phyloP scores from a whole-genome alignment of 2,329 filamentous ascomycete genomes.

The Tolypocladium sp. region DNA sequence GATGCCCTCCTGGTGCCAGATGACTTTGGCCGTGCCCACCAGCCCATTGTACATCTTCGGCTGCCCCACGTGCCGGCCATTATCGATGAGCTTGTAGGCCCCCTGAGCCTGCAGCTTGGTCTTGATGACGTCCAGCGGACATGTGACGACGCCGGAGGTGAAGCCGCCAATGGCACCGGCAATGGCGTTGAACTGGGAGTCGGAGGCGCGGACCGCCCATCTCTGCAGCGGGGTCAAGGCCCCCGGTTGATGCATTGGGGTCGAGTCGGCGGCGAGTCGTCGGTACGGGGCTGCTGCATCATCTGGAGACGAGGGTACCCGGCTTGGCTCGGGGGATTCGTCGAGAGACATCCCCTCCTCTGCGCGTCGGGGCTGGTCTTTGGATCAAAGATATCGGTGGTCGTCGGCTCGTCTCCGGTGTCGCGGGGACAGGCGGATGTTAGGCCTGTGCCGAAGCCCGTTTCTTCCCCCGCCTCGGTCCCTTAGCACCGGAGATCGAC shows the following conservation, averaged over 20 bases:
- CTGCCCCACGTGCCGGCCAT: conserved; percentile 38
- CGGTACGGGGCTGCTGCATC: conserved; percentile 26
- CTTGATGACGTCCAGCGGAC: conserved; percentile 97
- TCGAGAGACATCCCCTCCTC: conserved; percentile 41
- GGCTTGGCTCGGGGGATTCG: conserved; percentile 27
- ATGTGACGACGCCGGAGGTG: conserved; percentile 88
- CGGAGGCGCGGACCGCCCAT: conserved; percentile 47
- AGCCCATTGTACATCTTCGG: conserved; percentile 72
- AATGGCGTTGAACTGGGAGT: conserved; percentile 68
- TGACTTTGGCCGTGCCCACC: conserved; percentile 74
- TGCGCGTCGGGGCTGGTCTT: not conserved
- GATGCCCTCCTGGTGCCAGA: conserved; percentile 82
- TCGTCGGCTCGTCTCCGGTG: not conserved
- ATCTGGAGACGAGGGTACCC: conserved; percentile 19
- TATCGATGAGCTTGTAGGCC: conserved; percentile 54
- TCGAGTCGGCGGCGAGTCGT: conserved; percentile 14
- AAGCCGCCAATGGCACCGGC: conserved; percentile 85
- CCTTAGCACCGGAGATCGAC: not conserved
- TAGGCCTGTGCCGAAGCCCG: not conserved
- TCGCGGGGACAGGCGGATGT: not conserved
- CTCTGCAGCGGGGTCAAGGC: conserved; percentile 38
- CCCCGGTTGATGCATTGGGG: conserved; percentile 19
- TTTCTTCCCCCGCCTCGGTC: not conserved
- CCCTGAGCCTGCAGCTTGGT: conserved; percentile 96
- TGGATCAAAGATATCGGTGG: not conserved